Evolutionary conservation across 2,329 filamentous ascomycete species (phyloP).

Genomic region (Cucurbitaria berberidis): DNA sequence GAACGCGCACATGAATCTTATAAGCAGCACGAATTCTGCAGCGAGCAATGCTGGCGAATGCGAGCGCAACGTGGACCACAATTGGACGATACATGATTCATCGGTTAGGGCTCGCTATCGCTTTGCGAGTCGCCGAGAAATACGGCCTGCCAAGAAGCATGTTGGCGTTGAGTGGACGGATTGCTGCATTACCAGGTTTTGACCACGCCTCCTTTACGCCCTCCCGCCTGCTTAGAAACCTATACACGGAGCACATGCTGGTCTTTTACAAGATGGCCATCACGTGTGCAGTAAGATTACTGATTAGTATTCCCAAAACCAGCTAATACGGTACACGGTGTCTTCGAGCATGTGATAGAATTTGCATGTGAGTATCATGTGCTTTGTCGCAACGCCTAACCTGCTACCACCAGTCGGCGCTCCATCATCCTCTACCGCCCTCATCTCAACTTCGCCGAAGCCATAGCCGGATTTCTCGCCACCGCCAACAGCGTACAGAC

Average conservation of each 20-base stretch:
- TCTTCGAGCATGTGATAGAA: too few species aligned
- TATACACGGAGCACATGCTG: too few species aligned
- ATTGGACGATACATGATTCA: neutral
- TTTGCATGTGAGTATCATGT: slow-evolving; percentile 33
- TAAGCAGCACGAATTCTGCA: neutral
- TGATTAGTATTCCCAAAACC: too few species aligned
- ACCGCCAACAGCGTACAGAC: neutral
- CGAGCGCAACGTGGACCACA: neutral
- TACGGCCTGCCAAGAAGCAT: slow-evolving; percentile 17
- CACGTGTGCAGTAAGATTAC: too few species aligned
- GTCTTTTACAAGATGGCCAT: too few species aligned
- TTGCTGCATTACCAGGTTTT: too few species aligned
- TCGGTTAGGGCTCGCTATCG: neutral
- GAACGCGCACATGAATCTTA: neutral
- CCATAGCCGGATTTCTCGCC: slow-evolving; percentile 8
- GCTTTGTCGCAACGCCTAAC: slow-evolving; percentile 22
- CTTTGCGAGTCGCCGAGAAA: neutral
- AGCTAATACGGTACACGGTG: too few species aligned
- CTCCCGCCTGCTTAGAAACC: too few species aligned
- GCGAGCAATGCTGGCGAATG: neutral
- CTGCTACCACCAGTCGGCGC: slow-evolving; percentile 17
- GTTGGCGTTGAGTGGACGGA: slow-evolving; percentile 22
- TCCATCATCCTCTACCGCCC: slow-evolving; percentile 9
- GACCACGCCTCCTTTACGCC: too few species aligned
- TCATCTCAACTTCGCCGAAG: slow-evolving; percentile 6